Percentiles rank a stretch among this genome's conserved stretches.
These are phyloP conservation scores for Bipolaris zeicola DNA, from an alignment of 2,329 filamentous ascomycete species.

Conservation along the genomic window DNA sequence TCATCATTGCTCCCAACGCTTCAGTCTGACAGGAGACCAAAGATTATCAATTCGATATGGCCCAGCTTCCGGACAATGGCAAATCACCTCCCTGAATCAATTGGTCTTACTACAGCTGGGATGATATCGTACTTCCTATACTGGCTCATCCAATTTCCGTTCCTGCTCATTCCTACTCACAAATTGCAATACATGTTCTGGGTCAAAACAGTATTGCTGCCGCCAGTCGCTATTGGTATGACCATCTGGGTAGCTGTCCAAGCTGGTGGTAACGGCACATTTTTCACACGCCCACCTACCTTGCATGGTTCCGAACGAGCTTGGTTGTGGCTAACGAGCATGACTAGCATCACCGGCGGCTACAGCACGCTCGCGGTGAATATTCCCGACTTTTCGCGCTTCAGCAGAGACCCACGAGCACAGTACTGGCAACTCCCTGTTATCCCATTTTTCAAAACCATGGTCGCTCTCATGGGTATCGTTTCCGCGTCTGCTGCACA, in stretches of 20 bases:
- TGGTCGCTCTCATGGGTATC: constrained; percentile 28
- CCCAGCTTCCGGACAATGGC: constrained; percentile 37
- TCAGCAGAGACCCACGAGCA: constrained; percentile 14
- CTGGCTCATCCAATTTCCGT: constrained; percentile 23
- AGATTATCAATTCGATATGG: constrained; percentile 22
- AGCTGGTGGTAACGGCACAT: constrained; percentile 23
- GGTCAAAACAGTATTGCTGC: constrained; percentile 12
- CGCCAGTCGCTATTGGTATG: constrained; percentile 13
- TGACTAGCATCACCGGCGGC: constrained; percentile 20
- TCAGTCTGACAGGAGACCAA: too few relatives aligned
- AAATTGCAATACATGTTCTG: constrained; percentile 23
- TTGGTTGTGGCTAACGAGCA: constrained; percentile 11
- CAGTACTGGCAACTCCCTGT: constrained; percentile 20
- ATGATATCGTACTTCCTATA: constrained; percentile 36
- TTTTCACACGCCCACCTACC: constrained; percentile 9
- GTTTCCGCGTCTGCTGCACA: constrained; percentile 21
- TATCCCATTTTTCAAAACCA: constrained; percentile 21
- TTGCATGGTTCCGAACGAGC: constrained; percentile 1
- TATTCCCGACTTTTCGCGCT: constrained; percentile 26
- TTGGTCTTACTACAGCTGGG: constrained; percentile 43
- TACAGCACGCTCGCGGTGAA: constrained; percentile 21
- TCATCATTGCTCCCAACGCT: too few relatives aligned
- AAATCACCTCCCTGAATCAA: constrained; percentile 51
- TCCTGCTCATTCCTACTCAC: constrained; percentile 28
- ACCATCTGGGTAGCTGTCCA: constrained; percentile 18